Conservation (phyloP, 331 rosid genomes). For the Rhamnella rubrinervis region DNA sequence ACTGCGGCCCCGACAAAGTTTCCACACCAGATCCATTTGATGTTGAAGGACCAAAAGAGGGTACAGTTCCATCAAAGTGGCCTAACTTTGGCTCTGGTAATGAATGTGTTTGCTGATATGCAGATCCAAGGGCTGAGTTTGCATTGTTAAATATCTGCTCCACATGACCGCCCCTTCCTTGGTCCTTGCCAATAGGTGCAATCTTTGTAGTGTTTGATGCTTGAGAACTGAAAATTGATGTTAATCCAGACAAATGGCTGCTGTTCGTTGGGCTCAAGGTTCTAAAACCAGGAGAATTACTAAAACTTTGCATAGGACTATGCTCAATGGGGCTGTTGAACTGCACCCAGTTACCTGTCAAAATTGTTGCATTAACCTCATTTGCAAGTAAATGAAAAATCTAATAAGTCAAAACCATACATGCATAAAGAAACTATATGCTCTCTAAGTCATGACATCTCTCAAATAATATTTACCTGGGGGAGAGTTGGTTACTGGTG, state of each 20-base stretch:
- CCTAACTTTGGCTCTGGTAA: conserved; percentile 62
- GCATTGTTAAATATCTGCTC: conserved; percentile 41
- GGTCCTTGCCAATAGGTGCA: conserved; percentile 59
- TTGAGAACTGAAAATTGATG: conserved; percentile 73
- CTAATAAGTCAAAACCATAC: conserved; percentile 4
- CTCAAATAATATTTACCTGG: conserved; percentile 57
- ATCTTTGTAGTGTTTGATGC: conserved; percentile 47
- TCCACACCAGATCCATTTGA: conserved; percentile 68
- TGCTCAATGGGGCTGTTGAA: conserved; percentile 66
- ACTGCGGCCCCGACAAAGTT: conserved; percentile 84
- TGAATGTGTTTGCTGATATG: conserved; percentile 60
- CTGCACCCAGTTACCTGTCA: conserved; percentile 76
- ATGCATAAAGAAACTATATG: conserved; percentile 12
- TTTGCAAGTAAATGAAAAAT: conserved; percentile 20
- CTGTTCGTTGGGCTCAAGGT: conserved; percentile 57
- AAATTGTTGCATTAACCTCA: conserved; percentile 23
- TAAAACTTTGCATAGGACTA: conserved; percentile 45
- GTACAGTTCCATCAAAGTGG: conserved; percentile 48
- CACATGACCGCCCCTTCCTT: conserved; percentile 45
- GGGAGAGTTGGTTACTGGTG: conserved; percentile 78
- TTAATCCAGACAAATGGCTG: conserved; percentile 59
- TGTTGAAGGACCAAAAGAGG: conserved; percentile 58
- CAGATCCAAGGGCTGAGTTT: conserved; percentile 47
- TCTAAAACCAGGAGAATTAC: conserved; percentile 65
- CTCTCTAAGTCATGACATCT: conserved; percentile 4